Evolutionary conservation across 805 yeast genomes (phyloP).

Genomic region (Zygotorulaspora sp.): DNA sequence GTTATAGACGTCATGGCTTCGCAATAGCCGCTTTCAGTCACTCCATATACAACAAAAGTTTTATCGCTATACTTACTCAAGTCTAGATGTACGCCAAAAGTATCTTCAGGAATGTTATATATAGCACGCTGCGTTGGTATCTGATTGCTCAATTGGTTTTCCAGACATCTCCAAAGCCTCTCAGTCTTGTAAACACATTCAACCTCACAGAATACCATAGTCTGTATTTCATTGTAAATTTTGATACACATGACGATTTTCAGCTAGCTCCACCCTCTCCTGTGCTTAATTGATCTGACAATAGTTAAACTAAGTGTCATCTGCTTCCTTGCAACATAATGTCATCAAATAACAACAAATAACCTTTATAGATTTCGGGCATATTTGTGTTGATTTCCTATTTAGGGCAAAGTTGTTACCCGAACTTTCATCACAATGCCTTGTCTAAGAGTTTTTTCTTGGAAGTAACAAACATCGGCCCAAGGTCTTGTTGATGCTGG

Average conservation of each 20-base stretch:
- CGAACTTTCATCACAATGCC: neutral
- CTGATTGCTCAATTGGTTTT: conserved; percentile 2
- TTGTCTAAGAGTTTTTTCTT: neutral
- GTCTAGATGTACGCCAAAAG: neutral
- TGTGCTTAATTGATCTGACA: neutral
- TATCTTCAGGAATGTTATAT: conserved; percentile 7
- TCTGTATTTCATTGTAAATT: conserved; percentile 10
- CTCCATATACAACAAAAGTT: conserved; percentile 7
- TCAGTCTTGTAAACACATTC: conserved; percentile 14
- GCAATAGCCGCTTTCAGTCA: conserved; percentile 11
- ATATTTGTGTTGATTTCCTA: conserved; percentile 3
- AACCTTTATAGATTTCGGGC: too few species aligned
- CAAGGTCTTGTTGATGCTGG: too few species aligned
- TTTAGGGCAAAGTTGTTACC: neutral
- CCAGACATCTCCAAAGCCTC: conserved; percentile 14
- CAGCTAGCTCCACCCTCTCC: neutral
- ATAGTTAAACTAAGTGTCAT: neutral
- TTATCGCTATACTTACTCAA: conserved; percentile 1
- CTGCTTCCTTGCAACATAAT: neutral
- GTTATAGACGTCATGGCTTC: conserved; percentile 9
- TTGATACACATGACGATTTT: conserved; percentile 6
- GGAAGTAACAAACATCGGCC: neutral
- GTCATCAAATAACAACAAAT: neutral
- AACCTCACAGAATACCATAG: conserved; percentile 15
- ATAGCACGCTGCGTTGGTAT: conserved; percentile 8